Percentiles rank a stretch among this genome's conserved stretches.
Conservation (phyloP, 805 yeast genomes). For the Spathaspora passalidarum region DNA sequence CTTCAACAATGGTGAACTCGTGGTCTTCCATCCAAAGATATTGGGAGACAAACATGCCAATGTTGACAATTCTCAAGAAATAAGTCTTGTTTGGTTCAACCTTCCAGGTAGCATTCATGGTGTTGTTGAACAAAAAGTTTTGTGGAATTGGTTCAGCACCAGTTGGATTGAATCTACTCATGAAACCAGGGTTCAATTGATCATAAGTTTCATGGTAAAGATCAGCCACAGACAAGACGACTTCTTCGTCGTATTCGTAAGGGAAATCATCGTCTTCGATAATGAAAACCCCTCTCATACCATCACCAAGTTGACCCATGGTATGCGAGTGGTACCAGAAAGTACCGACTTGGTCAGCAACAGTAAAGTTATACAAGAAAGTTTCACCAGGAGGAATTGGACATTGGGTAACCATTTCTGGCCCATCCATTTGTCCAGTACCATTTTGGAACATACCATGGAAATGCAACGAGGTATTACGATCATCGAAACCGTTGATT, state of each 20-base stretch:
- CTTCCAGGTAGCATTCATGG: conserved; percentile 51
- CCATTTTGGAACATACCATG: conserved; percentile 89
- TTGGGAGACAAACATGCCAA: conserved; percentile 72
- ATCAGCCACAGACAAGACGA: conserved; percentile 55
- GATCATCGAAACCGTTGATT: conserved; percentile 68
- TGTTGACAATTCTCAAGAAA: conserved; percentile 59
- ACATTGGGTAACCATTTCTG: conserved; percentile 84
- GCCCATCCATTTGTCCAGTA: conserved; percentile 84
- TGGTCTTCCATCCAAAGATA: conserved; percentile 42
- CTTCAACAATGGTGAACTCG: conserved; percentile 39
- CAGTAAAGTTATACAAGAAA: conserved; percentile 82
- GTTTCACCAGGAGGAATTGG: conserved; percentile 81
- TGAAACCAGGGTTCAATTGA: conserved; percentile 45
- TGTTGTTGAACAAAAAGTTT: conserved; percentile 61
- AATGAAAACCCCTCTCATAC: conserved; percentile 77
- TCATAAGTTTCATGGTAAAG: conserved; percentile 58
- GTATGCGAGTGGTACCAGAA: conserved; percentile 98
- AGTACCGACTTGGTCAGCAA: conserved; percentile 75
- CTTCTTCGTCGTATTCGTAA: conserved; percentile 62
- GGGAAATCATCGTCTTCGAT: conserved; percentile 62
- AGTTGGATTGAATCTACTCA: conserved; percentile 71
- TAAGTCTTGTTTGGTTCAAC: conserved; percentile 63
- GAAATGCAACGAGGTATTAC: conserved; percentile 81
- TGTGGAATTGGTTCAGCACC: conserved; percentile 85
- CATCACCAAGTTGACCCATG: conserved; percentile 88